A percentile compares a stretch with the other conserved stretches of the same genome.
phyloP scores from a whole-genome alignment of 805 yeast species.

The Pichia pseudocactophila region DNA sequence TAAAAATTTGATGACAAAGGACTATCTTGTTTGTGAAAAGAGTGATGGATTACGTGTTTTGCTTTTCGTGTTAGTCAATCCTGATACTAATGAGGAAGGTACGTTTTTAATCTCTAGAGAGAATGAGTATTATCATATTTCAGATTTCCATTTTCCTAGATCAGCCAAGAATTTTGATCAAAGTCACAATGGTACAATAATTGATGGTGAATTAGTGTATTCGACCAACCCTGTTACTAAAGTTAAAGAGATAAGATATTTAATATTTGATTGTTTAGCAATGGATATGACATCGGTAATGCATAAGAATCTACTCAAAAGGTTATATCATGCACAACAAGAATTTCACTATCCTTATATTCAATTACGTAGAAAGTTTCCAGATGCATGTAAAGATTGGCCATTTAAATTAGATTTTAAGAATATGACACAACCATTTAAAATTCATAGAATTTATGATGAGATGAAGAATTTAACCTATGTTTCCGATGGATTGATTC shows the following conservation, averaged over 20 bases:
- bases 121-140: slow-evolving; percentile 75
- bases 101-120: slow-evolving; percentile 84
- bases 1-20: slow-evolving; percentile 54
- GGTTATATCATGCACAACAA: slow-evolving; percentile 81
- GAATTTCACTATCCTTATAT: slow-evolving; percentile 77
- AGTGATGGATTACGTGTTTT: slow-evolving; percentile 88
- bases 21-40: slow-evolving; percentile 92
- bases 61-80: slow-evolving; percentile 49
- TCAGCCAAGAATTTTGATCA: slow-evolving; percentile 36
- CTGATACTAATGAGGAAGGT: slow-evolving; percentile 74
- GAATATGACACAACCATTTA: slow-evolving; percentile 77
- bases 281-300: slow-evolving; percentile 67
- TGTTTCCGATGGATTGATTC: slow-evolving; percentile 87
- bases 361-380: slow-evolving; percentile 56
- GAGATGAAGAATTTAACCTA: slow-evolving; percentile 70
- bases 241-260: slow-evolving; percentile 60
- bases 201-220: slow-evolving; percentile 90
- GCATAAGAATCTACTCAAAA: slow-evolving; percentile 62
- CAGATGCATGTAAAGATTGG: slow-evolving; percentile 64
- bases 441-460: slow-evolving; percentile 64
- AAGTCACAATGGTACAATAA: slow-evolving; percentile 77
- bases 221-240: slow-evolving; percentile 48
- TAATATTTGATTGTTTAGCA: slow-evolving; percentile 87
- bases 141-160: slow-evolving; percentile 76
- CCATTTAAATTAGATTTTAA: slow-evolving; percentile 85